Conservation (phyloP, 1,139 yeast species). For the Taiozyma sp. region DNA sequence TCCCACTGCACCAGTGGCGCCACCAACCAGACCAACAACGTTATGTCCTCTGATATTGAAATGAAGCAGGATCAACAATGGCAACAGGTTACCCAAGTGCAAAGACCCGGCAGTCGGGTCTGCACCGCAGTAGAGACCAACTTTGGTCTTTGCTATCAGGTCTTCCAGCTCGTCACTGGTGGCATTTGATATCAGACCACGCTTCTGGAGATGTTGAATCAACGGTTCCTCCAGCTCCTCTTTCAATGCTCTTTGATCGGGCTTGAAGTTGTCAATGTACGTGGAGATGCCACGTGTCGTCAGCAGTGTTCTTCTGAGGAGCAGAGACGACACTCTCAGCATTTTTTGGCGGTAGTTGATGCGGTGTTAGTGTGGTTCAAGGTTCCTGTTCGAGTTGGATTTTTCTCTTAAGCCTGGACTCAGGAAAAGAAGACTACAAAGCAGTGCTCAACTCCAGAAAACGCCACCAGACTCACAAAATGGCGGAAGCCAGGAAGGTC, state of each 20-base stretch:
- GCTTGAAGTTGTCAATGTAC: conserved; percentile 1
- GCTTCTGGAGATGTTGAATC: conserved; percentile 19
- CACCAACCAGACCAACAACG: conserved; percentile 83
- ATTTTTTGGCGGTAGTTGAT: neutral
- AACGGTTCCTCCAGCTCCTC: conserved; percentile 22
- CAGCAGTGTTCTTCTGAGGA: neutral
- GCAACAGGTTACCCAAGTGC: conserved; percentile 87
- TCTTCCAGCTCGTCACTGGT: conserved; percentile 27
- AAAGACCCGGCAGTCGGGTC: conserved; percentile 92
- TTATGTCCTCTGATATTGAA: conserved; percentile 82
- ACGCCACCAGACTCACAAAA: neutral
- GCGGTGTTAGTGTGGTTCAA: neutral
- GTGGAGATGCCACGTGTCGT: neutral
- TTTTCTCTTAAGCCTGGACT: neutral
- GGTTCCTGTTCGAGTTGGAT: neutral
- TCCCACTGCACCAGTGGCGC: conserved; percentile 96
- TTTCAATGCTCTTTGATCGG: conserved; percentile 17
- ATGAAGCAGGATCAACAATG: conserved; percentile 80
- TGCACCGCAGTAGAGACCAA: conserved; percentile 84
- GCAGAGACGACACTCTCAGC: neutral
- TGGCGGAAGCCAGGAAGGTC: neutral
- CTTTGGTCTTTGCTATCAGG: conserved; percentile 18
- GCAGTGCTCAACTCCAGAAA: too few species aligned
- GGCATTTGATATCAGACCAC: conserved; percentile 30
- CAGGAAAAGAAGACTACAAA: too few species aligned